Base-by-base conservation (phyloP, 768 basidiomycete genomes). In the Pleurotus platypus region DNA sequence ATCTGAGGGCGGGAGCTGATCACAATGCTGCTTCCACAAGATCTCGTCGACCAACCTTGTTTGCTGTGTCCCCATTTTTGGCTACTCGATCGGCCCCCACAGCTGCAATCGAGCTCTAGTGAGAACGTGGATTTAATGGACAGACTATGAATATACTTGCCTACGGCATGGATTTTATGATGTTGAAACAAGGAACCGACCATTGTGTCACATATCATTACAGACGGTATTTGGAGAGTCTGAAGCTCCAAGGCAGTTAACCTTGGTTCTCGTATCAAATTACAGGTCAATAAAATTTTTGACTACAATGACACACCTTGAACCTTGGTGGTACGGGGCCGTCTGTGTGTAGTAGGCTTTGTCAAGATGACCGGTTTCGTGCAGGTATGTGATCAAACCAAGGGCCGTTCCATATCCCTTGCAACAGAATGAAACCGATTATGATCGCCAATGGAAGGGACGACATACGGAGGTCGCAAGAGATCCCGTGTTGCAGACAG, bases 201-300 rank as follows among this genome's bases (percentile, higher is more conserved):
- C 90, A 97, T 97, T 37, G 92, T 96, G 67, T 98, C 96, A 66
- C 94, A 96, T 48, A 98, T 87, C 93, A 98, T 96, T 4, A 88
- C 85, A 3, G 90, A 89, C 0, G 93, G 90, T 12, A 95, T 89
- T 37, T 84, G 75, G 46, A 98, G 81, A 3, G 87, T 88, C 62
- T 91, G 85, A 22, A 98, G 81, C 65, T 98, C 96, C 54, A 95
- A 73, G 2, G 94, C 89, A 4, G 96, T 98, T 49, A 98, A 78
- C 60, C 95, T 93, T 49, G 4, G 46, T 50, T 39, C 46, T 26
- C 49, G 9, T 1, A 35, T 35, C 30, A 35, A 35, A 35, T 35
- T 35, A 35, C 30, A 35, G 30, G 30, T 35, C 8, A 4, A 9
- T 35, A 4, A 35, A 35, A 35, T 3, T 11, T 35, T 30, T 30